These are phyloP conservation scores for Blastocystis sp. DNA, from an alignment of 352 stramenopile species.

Conservation along the genomic window DNA sequence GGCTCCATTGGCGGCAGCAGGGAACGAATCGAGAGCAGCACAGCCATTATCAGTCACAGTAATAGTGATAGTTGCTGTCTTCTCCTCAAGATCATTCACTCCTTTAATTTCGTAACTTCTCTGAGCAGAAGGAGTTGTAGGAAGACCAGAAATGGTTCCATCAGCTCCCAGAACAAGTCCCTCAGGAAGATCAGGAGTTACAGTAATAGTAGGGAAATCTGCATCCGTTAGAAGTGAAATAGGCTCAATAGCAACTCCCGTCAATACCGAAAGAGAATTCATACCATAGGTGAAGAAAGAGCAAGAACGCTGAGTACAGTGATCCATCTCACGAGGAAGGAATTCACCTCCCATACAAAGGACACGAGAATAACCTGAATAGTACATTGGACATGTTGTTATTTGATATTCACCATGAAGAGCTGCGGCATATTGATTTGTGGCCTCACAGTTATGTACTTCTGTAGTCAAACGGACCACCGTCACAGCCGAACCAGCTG, in stretches of 20 bases:
- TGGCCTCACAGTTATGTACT: not conserved
- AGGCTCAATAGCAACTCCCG: constrained; percentile 9
- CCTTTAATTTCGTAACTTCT: not conserved
- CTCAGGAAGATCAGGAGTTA: not conserved
- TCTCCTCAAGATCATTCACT: not conserved
- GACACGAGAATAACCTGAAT: not conserved
- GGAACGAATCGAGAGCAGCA: constrained; percentile 1
- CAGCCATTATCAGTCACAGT: constrained; percentile 29
- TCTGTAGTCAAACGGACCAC: not conserved
- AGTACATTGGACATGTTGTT: not conserved
- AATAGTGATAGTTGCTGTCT: not conserved
- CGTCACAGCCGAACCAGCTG: not conserved
- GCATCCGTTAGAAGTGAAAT: not conserved
- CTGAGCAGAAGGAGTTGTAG: not conserved
- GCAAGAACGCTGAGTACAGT: not conserved
- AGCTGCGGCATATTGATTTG: not conserved
- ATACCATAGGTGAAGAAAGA: constrained; percentile 18
- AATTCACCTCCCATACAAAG: constrained; percentile 28
- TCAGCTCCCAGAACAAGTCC: not conserved
- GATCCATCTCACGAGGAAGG: not conserved
- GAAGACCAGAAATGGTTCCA: not conserved
- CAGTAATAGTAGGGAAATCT: not conserved
- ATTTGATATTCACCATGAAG: not conserved
- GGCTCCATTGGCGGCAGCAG: not conserved
- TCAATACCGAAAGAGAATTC: not conserved